Percentiles rank a stretch among this genome's conserved stretches.
phyloP scores from a whole-genome alignment of 176 grass and related monocot species.

The Olyra latifolia region DNA sequence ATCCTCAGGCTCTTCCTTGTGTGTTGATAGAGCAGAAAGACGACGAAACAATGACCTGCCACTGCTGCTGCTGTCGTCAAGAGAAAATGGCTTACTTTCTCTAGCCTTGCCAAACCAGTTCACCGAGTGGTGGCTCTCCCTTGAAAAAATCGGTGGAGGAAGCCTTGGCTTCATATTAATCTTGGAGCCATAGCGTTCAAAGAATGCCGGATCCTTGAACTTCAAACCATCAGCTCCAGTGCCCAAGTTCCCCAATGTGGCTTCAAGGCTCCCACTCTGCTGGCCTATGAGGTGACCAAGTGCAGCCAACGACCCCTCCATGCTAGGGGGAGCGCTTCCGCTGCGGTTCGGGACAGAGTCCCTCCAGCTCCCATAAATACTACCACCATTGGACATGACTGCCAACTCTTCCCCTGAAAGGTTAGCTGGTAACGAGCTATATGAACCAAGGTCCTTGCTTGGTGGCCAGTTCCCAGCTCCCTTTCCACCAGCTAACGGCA shows the following conservation, averaged over 20 bases:
- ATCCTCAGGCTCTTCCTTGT: constrained; percentile 89
- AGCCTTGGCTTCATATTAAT: constrained; percentile 86
- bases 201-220: constrained; percentile 61
- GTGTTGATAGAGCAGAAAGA: constrained; percentile 61
- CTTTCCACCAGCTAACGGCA: constrained; percentile 43
- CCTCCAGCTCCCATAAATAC: constrained; percentile 44
- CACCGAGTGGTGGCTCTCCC: constrained; percentile 57
- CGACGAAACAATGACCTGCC: constrained; percentile 39
- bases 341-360: constrained; percentile 57
- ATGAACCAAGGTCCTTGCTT: constrained; percentile 47
- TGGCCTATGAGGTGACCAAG: constrained; percentile 50
- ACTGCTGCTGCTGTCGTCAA: constrained; percentile 45
- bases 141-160: constrained; percentile 63
- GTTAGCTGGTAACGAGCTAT: constrained; percentile 32
- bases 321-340: constrained; percentile 88
- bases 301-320: constrained; percentile 79
- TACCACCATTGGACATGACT: constrained; percentile 35
- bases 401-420: constrained; percentile 59
- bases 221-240: constrained; percentile 39
- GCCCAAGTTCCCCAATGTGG: constrained; percentile 41
- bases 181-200: constrained; percentile 71
- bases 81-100: constrained; percentile 36
- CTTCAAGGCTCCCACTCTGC: constrained; percentile 43
- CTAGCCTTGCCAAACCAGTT: constrained; percentile 45
- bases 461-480: constrained; percentile 54